Evolutionary conservation across 2,329 filamentous ascomycete species (phyloP).

Genomic region (Coniella lustricola): DNA sequence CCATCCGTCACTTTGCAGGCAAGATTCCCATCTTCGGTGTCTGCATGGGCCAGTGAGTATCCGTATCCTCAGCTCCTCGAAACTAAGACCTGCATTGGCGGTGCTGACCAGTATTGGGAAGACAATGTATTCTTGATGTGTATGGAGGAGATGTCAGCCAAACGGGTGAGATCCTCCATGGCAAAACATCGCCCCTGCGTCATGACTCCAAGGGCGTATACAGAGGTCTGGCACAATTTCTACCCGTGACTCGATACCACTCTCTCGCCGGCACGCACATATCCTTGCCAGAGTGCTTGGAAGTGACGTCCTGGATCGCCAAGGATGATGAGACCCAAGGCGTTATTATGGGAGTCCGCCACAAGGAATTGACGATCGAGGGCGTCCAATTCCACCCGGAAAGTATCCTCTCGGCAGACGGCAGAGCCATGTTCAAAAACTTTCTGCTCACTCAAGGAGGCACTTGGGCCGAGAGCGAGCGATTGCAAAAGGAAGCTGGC

Average conservation of each 20-base stretch:
- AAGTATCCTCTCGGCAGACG: slow-evolving; percentile 87
- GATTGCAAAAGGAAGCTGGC: slow-evolving; percentile 37
- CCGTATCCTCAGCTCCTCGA: background rate
- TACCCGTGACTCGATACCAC: slow-evolving; percentile 92
- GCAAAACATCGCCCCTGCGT: slow-evolving; percentile 85
- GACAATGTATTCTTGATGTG: slow-evolving; percentile 90
- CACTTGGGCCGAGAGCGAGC: slow-evolving; percentile 79
- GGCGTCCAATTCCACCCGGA: slow-evolving; percentile 98
- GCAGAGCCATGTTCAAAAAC: slow-evolving; percentile 84
- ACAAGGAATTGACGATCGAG: slow-evolving; percentile 86
- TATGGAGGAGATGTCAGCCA: slow-evolving; percentile 89
- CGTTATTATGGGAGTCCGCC: slow-evolving; percentile 93
- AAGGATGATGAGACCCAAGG: slow-evolving; percentile 70
- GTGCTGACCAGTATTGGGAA: slow-evolving; percentile 26
- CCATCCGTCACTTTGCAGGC: slow-evolving; percentile 83
- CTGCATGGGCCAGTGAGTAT: slow-evolving; percentile 86
- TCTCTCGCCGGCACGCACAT: slow-evolving; percentile 88
- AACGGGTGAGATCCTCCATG: slow-evolving; percentile 93
- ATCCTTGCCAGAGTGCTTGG: slow-evolving; percentile 76
- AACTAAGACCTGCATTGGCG: slow-evolving; percentile 15
- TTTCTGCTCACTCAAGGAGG: slow-evolving; percentile 84
- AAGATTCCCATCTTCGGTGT: slow-evolving; percentile 97
- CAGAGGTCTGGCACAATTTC: slow-evolving; percentile 65
- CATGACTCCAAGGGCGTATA: slow-evolving; percentile 95
- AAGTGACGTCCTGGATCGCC: slow-evolving; percentile 85